A percentile compares a stretch with the other conserved stretches of the same genome.
Evolutionary conservation across 257 asterid species (phyloP).

Genomic region (Solanum medicagineum): DNA sequence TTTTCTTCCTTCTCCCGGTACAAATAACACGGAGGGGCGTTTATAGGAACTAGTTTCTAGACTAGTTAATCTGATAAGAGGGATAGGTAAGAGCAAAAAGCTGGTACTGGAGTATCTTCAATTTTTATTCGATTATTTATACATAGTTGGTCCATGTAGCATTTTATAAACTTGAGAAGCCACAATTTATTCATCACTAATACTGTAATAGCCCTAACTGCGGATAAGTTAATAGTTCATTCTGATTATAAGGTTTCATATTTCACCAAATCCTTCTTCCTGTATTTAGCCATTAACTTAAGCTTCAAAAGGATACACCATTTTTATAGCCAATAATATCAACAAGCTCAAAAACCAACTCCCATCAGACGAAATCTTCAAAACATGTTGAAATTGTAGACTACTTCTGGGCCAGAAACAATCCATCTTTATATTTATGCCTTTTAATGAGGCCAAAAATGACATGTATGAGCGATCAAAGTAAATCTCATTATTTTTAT

Average conservation of each 20-base stretch:
- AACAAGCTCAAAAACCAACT: neutral
- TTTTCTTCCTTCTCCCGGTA: neutral
- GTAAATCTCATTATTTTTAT: neutral
- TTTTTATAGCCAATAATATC: neutral
- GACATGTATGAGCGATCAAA: neutral
- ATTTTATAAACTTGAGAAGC: neutral
- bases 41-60: neutral
- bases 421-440: neutral
- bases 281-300: neutral
- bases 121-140: neutral
- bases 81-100: neutral
- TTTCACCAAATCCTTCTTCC: neutral
- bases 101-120: neutral
- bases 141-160: neutral
- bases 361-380: neutral
- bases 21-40: neutral
- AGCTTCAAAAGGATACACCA: neutral
- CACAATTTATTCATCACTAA: neutral
- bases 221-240: neutral
- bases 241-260: neutral
- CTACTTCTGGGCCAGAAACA: neutral
- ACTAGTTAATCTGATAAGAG: neutral
- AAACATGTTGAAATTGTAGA: neutral
- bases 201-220: neutral
- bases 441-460: neutral